Base-by-base conservation (phyloP, 768 basidiomycete genomes). In the Lyophyllum shimeji region DNA sequence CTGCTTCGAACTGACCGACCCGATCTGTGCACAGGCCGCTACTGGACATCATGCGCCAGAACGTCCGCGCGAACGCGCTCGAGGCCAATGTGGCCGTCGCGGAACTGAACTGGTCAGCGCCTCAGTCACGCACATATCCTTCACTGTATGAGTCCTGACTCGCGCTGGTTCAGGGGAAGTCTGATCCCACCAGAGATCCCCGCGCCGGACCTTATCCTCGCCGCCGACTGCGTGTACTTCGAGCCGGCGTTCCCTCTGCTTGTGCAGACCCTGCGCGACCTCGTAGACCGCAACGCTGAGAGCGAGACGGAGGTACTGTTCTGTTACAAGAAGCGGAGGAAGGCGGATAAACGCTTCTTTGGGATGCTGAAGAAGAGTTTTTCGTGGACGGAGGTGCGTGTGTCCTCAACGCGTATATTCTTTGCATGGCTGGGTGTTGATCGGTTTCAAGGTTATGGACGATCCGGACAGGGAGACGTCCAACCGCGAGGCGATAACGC, bases 161-260 rank as follows among this genome's bases (percentile, higher is more conserved):
- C 45, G 58, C 43, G 27, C 29, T 49, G 60, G 29, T 43, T 48
- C 60, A 93, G 91, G 94, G 94, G 91, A 23, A 75, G 78, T 17
- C 70, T 79, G 0, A 63, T 86, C 31, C 83, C 88, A 8, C 25
- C 62, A 61, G 40, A 74, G 73, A 64, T 83, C 42, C 74, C 70
- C 13, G 69, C 65, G 3, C 81, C 86, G 6, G 84, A 91, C 64
- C 50, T 96, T 23, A 80, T 98, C 55, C 81, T 98, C 4, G 93
- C 91, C 1, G 95, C 95, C 0, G 95, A 98, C 66, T 98, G 95
- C 62, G 94, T 98, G 8, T 98, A 98, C 74, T 94, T 93, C 60
- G 95, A 97, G 71, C 92, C 93, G 12, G 86, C 92, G 0, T 98
- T 97, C 64, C 89, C 93, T 7, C 80, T 95, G 12, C 82, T 98